These are phyloP conservation scores for Lachancea waltii DNA, from an alignment of 805 yeast species.

Conservation along the genomic window DNA sequence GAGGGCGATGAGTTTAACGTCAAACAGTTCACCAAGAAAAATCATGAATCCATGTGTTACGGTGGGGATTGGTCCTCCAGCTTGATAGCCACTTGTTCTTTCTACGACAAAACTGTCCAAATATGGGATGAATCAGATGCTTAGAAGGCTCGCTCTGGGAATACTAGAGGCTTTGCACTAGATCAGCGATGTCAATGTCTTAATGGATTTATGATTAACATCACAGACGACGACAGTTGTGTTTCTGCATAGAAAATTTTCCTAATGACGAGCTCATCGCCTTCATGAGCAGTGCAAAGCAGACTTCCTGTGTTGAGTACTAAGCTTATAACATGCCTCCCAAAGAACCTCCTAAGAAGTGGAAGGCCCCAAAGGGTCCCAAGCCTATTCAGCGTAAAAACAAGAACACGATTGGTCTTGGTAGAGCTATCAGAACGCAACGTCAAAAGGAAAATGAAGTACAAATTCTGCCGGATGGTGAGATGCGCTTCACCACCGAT, in stretches of 20 bases:
- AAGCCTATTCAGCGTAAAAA: slow-evolving; percentile 81
- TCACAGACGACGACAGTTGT: too few relatives aligned
- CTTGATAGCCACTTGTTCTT: slow-evolving; percentile 77
- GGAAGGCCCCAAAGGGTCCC: slow-evolving; percentile 90
- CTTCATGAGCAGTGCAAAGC: not conserved
- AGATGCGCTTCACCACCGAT: slow-evolving; percentile 79
- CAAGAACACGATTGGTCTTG: slow-evolving; percentile 78
- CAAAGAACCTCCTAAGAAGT: slow-evolving; percentile 53
- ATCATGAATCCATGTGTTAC: slow-evolving; percentile 89
- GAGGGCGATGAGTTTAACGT: slow-evolving; percentile 30
- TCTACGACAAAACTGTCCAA: slow-evolving; percentile 80
- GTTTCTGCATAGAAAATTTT: slow-evolving; percentile 5
- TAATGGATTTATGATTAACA: too few relatives aligned
- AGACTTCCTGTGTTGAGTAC: not conserved
- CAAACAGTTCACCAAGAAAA: slow-evolving; percentile 41
- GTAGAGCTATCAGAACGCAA: slow-evolving; percentile 73
- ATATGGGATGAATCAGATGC: slow-evolving; percentile 47
- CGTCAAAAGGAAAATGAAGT: slow-evolving; percentile 63
- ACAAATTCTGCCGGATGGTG: slow-evolving; percentile 76
- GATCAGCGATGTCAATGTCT: not conserved
- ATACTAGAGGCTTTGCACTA: too few relatives aligned
- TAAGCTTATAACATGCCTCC: slow-evolving; percentile 32
- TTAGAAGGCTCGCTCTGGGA: too few relatives aligned
- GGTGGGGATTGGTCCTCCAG: slow-evolving; percentile 82
- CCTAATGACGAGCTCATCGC: slow-evolving; percentile 8